Conservation (phyloP, 2,329 filamentous ascomycete species). For the Beauveria rudraprayagi region DNA sequence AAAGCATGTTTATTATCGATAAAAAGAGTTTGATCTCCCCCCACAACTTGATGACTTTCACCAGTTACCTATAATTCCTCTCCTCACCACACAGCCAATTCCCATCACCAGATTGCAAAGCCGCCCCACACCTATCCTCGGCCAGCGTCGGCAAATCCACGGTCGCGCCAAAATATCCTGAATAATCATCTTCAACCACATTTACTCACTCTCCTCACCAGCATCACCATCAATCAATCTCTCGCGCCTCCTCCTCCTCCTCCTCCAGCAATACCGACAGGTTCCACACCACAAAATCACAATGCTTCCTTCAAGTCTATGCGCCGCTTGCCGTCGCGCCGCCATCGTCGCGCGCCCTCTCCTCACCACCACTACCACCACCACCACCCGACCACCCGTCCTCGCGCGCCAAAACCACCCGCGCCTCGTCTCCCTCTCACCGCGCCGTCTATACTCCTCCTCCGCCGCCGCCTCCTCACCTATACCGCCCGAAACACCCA, state of each 20-base stretch:
- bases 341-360: not conserved
- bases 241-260: no score
- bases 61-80: no score
- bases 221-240: not conserved
- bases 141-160: conserved; percentile 7
- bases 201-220: not conserved
- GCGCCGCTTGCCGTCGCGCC: not conserved
- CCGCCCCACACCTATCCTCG: not conserved
- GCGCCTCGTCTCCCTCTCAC: not conserved
- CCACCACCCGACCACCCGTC: not conserved
- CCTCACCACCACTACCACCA: not conserved
- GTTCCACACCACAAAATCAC: not conserved
- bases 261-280: not conserved
- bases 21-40: no score
- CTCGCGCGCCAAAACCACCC: not conserved
- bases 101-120: not conserved
- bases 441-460: not conserved
- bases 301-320: not conserved
- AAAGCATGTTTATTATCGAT: no score
- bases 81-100: not conserved
- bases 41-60: no score
- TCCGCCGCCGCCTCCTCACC: not conserved
- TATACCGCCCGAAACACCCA: not conserved
- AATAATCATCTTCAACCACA: not conserved
- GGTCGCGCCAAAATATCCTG: not conserved